These are phyloP conservation scores for Phylloporus rhodoxanthus DNA, from an alignment of 768 basidiomycete species.

Conservation along the genomic window DNA sequence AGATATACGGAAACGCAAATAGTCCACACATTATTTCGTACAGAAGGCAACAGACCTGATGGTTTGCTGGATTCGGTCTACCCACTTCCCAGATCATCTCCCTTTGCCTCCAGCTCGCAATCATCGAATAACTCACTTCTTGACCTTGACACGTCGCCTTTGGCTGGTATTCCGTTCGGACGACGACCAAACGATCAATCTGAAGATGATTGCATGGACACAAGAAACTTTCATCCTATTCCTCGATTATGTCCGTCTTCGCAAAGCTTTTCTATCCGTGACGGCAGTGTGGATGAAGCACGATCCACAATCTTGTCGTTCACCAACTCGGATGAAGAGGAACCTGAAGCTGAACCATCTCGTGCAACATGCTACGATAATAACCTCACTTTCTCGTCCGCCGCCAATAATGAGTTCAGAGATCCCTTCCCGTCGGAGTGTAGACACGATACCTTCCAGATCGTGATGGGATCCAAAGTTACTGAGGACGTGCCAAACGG, in stretches of 20 bases:
- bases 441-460: neutral
- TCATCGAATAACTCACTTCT: slow-evolving; percentile 15
- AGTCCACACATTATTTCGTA: neutral
- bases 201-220: neutral
- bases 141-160: slow-evolving; percentile 21
- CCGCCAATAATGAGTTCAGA: neutral
- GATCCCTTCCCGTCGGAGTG: neutral
- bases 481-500: neutral
- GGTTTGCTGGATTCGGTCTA: neutral
- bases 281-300: neutral
- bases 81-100: slow-evolving; percentile 22
- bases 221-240: neutral
- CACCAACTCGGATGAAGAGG: neutral
- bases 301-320: neutral
- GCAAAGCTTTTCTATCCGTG: neutral
- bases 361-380: neutral
- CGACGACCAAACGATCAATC: neutral
- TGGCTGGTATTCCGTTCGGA: neutral
- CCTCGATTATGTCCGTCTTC: neutral
- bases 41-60: neutral
- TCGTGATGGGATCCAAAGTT: neutral
- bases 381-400: neutral
- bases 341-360: neutral
- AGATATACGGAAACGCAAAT: slow-evolving; percentile 1
- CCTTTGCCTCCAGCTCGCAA: slow-evolving; percentile 13